These are phyloP conservation scores for Streptanthus diversifolius DNA, from an alignment of 345 rosid genomes.

Conservation along the genomic window DNA sequence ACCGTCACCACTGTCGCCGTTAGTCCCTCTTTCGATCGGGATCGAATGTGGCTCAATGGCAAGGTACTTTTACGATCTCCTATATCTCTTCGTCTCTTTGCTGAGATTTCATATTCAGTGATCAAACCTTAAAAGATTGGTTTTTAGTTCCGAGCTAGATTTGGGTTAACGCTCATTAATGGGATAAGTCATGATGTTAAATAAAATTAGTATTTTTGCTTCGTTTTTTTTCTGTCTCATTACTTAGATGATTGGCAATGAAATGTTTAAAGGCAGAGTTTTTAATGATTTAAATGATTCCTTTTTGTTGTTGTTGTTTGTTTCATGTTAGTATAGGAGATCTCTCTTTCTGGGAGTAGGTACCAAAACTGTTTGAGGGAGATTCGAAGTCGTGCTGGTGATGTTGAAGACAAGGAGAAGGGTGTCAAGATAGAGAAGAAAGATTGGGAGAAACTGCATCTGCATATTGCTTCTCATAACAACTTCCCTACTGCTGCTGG, in stretches of 20 bases:
- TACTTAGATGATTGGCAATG: too few relatives aligned
- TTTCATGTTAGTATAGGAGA: constrained; percentile 65
- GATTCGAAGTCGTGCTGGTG: constrained; percentile 71
- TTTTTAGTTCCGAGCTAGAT: not conserved
- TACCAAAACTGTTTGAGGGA: constrained; percentile 86
- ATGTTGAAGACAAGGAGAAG: constrained; percentile 74
- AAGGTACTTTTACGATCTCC: constrained; percentile 44
- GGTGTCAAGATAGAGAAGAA: constrained; percentile 71
- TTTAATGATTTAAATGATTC: not conserved
- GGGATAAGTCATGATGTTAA: not conserved
- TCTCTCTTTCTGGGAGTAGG: constrained; percentile 88
- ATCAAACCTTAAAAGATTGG: not conserved
- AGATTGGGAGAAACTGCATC: constrained; percentile 80
- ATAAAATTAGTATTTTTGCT: not conserved
- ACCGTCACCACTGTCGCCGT: constrained; percentile 95
- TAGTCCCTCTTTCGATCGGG: constrained; percentile 72
- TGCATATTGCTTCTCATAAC: constrained; percentile 88
- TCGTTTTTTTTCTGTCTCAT: too few relatives aligned
- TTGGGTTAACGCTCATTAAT: not conserved
- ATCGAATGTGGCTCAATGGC: constrained; percentile 99
- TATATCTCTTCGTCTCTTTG: too few relatives aligned
- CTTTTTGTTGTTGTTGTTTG: not conserved
- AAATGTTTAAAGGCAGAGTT: not conserved
- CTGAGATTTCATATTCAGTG: not conserved
- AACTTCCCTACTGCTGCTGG: constrained; percentile 99